Evolutionary conservation across 768 basidiomycete species (phyloP).

Genomic region (Lentinula aciculospora): DNA sequence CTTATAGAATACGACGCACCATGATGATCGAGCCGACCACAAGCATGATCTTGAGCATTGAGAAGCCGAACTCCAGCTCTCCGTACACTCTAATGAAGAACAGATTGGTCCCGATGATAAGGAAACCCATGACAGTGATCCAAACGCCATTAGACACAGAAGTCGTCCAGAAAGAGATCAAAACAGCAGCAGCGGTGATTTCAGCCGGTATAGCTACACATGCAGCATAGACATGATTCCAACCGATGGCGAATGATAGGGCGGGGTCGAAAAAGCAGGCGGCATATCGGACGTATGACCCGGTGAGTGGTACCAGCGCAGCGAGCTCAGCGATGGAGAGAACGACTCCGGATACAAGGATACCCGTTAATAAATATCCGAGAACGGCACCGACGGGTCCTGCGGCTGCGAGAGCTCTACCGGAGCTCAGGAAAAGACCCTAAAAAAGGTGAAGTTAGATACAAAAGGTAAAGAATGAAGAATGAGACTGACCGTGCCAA

Average conservation of each 20-base stretch:
- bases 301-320: constrained; percentile 24
- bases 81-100: constrained; percentile 43
- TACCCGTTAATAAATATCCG: constrained; percentile 40
- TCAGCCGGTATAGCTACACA: constrained; percentile 42
- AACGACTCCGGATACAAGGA: constrained; percentile 24
- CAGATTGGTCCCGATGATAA: constrained; percentile 21
- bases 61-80: constrained; percentile 53
- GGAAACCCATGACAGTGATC: constrained; percentile 4
- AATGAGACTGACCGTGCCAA: constrained; percentile 2
- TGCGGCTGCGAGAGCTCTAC: constrained; percentile 38
- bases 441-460: neutral
- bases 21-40: constrained; percentile 28
- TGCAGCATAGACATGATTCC: constrained; percentile 40
- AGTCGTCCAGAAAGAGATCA: constrained; percentile 41
- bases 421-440: constrained; percentile 53
- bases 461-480: neutral
- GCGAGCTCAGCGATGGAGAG: constrained; percentile 34
- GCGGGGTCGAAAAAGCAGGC: constrained; percentile 48
- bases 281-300: constrained; percentile 48
- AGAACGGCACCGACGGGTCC: constrained; percentile 50
- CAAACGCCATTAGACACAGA: constrained; percentile 8
- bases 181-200: constrained; percentile 44
- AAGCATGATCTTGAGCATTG: constrained; percentile 37
- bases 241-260: constrained; percentile 37
- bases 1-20: constrained; percentile 14